phyloP scores from a whole-genome alignment of 1,284 basidiomycete species.

The Cerrena zonata region DNA sequence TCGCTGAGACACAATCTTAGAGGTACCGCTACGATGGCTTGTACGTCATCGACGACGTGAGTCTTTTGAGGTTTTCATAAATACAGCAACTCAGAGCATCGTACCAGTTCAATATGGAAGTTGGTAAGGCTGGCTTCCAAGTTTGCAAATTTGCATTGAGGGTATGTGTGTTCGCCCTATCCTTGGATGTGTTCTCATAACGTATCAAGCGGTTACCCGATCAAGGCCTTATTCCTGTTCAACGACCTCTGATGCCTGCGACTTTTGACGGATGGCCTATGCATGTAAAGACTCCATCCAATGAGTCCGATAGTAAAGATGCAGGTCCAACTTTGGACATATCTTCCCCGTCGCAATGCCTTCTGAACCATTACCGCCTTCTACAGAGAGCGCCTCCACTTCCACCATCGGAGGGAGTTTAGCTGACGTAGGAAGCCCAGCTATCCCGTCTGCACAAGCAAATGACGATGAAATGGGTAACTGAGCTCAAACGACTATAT shows the following conservation, averaged over 20 bases:
- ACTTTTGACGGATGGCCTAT: neutral
- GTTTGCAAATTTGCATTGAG: constrained; percentile 9
- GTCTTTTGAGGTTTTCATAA: neutral
- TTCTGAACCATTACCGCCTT: too few species aligned
- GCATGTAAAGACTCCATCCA: neutral
- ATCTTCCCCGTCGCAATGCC: too few species aligned
- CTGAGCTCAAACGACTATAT: neutral
- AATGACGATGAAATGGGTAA: neutral
- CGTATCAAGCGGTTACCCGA: constrained; percentile 5
- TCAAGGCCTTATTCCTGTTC: constrained; percentile 3
- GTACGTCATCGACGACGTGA: constrained; percentile 31
- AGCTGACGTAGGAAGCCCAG: neutral
- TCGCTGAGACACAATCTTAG: neutral
- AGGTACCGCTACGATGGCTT: constrained; percentile 46
- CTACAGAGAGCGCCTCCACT: neutral
- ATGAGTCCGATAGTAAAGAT: too few species aligned
- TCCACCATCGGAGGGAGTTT: neutral
- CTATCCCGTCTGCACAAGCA: neutral
- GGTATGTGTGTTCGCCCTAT: neutral
- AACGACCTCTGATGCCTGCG: neutral
- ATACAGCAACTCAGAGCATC: neutral
- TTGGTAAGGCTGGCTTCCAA: neutral
- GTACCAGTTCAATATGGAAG: neutral
- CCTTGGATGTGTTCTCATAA: neutral
- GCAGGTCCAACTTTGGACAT: too few species aligned